Percentiles rank a stretch among this genome's conserved stretches.
phyloP scores from a whole-genome alignment of 306 rosid genomes.

The Cucurbita argyrosperma region DNA sequence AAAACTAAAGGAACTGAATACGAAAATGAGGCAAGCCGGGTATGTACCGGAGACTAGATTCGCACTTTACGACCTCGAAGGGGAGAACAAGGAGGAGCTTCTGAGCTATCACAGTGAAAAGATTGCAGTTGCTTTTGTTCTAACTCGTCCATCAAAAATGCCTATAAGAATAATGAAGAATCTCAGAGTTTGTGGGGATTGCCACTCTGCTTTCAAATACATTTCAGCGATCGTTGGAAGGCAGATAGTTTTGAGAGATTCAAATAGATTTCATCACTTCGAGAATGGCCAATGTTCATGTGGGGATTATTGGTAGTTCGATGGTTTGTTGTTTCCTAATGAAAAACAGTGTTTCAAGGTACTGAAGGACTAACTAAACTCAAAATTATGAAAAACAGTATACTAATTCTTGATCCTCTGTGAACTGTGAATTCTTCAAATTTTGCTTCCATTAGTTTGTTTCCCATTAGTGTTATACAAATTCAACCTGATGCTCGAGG shows the following conservation, averaged over 20 bases:
- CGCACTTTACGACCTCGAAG: constrained; percentile 69
- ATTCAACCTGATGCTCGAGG: not conserved
- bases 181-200: constrained; percentile 85
- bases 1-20: constrained; percentile 48
- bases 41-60: constrained; percentile 72
- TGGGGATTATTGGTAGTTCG: constrained; percentile 62
- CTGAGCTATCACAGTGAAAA: constrained; percentile 84
- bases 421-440: not conserved
- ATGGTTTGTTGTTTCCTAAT: not conserved
- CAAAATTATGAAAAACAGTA: not conserved
- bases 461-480: not conserved
- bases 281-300: constrained; percentile 67
- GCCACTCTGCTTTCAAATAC: constrained; percentile 78
- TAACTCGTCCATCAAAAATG: constrained; percentile 52
- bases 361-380: not conserved
- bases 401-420: not conserved
- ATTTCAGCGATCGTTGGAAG: constrained; percentile 61
- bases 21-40: constrained; percentile 56
- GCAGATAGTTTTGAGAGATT: constrained; percentile 58
- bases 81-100: constrained; percentile 73
- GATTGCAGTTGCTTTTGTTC: constrained; percentile 77
- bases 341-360: not conserved
- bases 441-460: not conserved
- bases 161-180: constrained; percentile 91
- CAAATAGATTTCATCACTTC: constrained; percentile 83